A percentile compares a stretch with the other conserved stretches of the same genome.
Conservation (phyloP, 805 yeast species). For the Komagataella populi region DNA sequence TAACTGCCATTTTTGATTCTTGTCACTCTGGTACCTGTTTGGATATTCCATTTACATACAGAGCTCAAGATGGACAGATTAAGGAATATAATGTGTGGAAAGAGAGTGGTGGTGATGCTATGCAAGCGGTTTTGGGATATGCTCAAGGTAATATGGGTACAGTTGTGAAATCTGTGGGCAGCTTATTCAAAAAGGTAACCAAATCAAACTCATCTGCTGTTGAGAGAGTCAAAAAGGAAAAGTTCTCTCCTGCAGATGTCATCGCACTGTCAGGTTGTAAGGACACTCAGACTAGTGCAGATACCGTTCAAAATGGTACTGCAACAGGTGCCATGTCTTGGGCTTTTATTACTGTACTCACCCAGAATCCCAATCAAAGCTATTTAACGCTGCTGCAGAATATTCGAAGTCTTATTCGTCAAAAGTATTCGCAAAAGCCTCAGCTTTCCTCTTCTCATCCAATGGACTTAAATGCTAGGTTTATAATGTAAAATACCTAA, state of each 20-base stretch:
- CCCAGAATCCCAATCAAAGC: conserved; percentile 48
- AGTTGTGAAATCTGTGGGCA: conserved; percentile 25
- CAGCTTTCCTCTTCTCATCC: conserved; percentile 76
- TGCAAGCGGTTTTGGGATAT: conserved; percentile 39
- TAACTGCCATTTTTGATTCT: conserved; percentile 64
- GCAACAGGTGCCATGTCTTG: conserved; percentile 72
- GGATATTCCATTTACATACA: conserved; percentile 58
- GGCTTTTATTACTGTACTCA: conserved; percentile 49
- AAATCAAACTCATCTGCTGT: conserved; percentile 17
- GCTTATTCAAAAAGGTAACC: conserved; percentile 15
- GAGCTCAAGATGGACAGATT: conserved; percentile 55
- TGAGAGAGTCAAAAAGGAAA: conserved; percentile 30
- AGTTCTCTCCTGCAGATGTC: conserved; percentile 58
- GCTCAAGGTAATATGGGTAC: conserved; percentile 36
- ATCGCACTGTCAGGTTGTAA: conserved; percentile 64
- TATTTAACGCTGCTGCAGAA: conserved; percentile 58
- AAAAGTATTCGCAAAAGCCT: conserved; percentile 70
- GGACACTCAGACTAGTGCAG: conserved; percentile 62
- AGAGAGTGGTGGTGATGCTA: conserved; percentile 49
- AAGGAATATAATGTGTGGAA: conserved; percentile 61
- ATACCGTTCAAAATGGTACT: conserved; percentile 47
- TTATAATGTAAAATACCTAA: conserved; percentile 14
- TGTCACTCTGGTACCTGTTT: conserved; percentile 71
- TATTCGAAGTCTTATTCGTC: conserved; percentile 47
- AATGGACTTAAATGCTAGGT: conserved; percentile 39